Conservation (phyloP, 768 basidiomycete species). For the Russula sp. region DNA sequence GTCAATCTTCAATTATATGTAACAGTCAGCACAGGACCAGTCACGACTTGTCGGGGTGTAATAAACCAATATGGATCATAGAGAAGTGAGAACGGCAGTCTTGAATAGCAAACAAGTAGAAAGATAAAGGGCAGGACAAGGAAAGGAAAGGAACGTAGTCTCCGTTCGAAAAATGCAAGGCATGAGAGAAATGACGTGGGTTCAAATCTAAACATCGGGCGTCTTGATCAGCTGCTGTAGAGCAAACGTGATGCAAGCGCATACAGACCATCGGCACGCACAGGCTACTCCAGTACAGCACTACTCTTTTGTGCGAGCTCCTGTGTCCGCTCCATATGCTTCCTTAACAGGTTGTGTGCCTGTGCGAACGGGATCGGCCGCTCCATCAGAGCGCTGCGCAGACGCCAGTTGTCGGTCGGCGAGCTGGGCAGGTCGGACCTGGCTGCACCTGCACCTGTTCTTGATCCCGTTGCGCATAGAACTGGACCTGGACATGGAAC, state of each 20-base stretch:
- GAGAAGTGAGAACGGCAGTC: too few species aligned
- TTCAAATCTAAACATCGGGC: too few species aligned
- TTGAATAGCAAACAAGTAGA: too few species aligned
- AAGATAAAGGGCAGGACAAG: too few species aligned
- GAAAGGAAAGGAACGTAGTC: too few species aligned
- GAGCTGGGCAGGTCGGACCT: conserved; percentile 13
- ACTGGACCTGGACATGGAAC: not conserved
- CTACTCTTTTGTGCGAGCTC: conserved; percentile 83
- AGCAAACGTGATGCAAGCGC: conserved; percentile 26
- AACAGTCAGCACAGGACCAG: too few species aligned
- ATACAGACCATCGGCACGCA: conserved; percentile 42
- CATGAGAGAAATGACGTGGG: too few species aligned
- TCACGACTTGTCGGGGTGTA: too few species aligned
- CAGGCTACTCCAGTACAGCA: conserved; percentile 66
- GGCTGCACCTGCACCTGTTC: conserved; percentile 17
- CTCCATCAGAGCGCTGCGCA: conserved; percentile 70
- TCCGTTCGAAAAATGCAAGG: too few species aligned
- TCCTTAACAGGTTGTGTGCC: conserved; percentile 85
- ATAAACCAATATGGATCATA: too few species aligned
- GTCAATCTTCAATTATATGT: too few species aligned
- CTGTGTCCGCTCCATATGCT: conserved; percentile 86
- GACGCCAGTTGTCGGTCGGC: conserved; percentile 39
- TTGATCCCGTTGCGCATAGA: conserved; percentile 2
- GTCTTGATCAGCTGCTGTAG: too few species aligned
- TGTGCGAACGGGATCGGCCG: conserved; percentile 78